Base-by-base conservation (phyloP, 345 rosid genomes). In the Melastoma malabathricum region DNA sequence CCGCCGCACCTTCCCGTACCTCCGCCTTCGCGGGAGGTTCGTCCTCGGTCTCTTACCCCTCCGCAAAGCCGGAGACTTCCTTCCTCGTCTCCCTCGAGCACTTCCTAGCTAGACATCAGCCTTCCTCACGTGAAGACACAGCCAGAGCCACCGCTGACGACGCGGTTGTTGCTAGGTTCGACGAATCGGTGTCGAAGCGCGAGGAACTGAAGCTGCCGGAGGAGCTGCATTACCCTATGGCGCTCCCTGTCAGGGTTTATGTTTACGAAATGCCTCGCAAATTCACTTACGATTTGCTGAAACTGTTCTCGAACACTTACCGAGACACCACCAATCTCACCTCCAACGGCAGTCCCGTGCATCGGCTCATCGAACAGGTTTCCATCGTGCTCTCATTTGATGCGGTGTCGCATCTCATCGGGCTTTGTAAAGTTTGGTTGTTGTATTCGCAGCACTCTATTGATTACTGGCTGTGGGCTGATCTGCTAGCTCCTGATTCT, bases 391-490 rank as follows among this genome's bases (percentile, higher is more conserved):
- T 31, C 38, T 31, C 38, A 5, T 31, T 31, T 22, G 25, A 22
- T 22, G 25, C 41, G 6, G 6, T 34, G 41, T 8, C 2, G 12
- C 12, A 7, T 34, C 41, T 1, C 41, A 12, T 34, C 9, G 1
- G 2, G 41, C 41, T 7, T 34, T 34, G 10, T 27, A 34, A 25
- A 17, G 4, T 17, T 17, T 34, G 18, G 44, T n/a, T 29, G 19
- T 12, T 34, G 18, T 16, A 23, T 10, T 22, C 14, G 57, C 63
- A 87, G 98, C 98, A 92, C 60, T 92, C 97, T 4, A 52, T 85
- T 48, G 99, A 88, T 69, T 93, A 84, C 59, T 93, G 97, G 99
- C 81, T 93, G 16, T 93, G 99, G 95, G 94, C 73, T 54, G 97
- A 93, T 75, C 60, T 92, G 59, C 75, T 84, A 48, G 81, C 89